Conservation (phyloP, 306 rosid species). For the Elaeagnus macrophylla region DNA sequence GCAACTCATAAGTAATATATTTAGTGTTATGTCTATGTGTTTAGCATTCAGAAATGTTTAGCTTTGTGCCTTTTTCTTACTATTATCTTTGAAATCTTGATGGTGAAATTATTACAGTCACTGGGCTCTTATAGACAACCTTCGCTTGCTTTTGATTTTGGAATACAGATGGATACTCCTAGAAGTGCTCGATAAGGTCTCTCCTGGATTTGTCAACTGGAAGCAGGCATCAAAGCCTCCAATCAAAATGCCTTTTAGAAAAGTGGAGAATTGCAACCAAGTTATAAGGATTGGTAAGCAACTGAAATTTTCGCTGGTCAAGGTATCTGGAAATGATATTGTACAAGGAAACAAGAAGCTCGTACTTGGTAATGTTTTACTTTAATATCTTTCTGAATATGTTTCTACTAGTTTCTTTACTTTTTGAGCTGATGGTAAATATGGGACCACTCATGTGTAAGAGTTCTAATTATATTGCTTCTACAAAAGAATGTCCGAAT, state of each 20-base stretch:
- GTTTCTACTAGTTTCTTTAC: neutral
- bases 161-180: conserved; percentile 74
- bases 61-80: neutral
- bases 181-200: conserved; percentile 85
- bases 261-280: conserved; percentile 96
- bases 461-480: too few species aligned
- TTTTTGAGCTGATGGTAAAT: neutral
- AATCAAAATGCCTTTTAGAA: conserved; percentile 91
- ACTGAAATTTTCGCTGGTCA: conserved; percentile 73
- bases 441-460: neutral
- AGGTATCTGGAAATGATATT: conserved; percentile 82
- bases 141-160: conserved; percentile 11
- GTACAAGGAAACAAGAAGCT: conserved; percentile 99
- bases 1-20: neutral
- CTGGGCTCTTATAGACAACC: neutral
- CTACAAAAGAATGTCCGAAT: too few species aligned
- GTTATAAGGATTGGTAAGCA: conserved; percentile 63
- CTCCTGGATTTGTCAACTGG: conserved; percentile 82
- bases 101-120: neutral
- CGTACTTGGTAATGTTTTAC: conserved; percentile 57
- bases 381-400: neutral
- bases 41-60: neutral
- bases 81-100: neutral
- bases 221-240: conserved; percentile 94
- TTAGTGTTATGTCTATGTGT: too few species aligned